Conservation (phyloP, 805 yeast genomes). For the Pichia phayaonensis region DNA sequence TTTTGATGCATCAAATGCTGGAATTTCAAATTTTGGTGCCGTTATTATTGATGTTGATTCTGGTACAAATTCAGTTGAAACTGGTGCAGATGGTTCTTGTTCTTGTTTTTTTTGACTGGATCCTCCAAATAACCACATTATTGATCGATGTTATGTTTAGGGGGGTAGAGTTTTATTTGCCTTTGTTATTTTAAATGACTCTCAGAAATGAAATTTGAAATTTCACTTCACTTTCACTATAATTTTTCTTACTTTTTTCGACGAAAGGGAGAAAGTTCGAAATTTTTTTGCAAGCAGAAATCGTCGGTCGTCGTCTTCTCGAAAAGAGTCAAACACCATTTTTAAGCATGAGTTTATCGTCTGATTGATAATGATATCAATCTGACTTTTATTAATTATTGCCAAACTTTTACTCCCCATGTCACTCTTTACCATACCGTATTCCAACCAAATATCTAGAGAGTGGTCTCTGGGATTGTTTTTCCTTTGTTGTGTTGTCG, state of each 20-base stretch:
- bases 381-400: too few relatives aligned
- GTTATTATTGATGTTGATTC: constrained; percentile 18
- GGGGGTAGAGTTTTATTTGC: not conserved
- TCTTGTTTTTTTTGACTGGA: constrained; percentile 7
- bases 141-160: not conserved
- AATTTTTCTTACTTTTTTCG: not conserved
- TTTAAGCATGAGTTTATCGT: not conserved
- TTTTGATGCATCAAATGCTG: constrained; percentile 55
- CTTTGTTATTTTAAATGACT: not conserved
- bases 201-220: not conserved
- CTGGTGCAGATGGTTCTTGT: not conserved
- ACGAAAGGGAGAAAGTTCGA: not conserved
- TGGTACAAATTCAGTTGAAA: not conserved
- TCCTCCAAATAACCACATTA: constrained; percentile 17
- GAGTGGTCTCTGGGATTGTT: constrained; percentile 75
- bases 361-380: not conserved
- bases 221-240: not conserved
- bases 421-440: not conserved
- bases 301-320: not conserved
- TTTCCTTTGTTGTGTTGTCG: constrained; percentile 65
- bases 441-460: constrained; percentile 7
- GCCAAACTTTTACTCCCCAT: not conserved
- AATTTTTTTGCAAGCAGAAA: not conserved
- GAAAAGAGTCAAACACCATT: not conserved
- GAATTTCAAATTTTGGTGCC: constrained; percentile 10